Base-by-base conservation (phyloP, 768 basidiomycete species). In the Pleurotus citrinopileatus region DNA sequence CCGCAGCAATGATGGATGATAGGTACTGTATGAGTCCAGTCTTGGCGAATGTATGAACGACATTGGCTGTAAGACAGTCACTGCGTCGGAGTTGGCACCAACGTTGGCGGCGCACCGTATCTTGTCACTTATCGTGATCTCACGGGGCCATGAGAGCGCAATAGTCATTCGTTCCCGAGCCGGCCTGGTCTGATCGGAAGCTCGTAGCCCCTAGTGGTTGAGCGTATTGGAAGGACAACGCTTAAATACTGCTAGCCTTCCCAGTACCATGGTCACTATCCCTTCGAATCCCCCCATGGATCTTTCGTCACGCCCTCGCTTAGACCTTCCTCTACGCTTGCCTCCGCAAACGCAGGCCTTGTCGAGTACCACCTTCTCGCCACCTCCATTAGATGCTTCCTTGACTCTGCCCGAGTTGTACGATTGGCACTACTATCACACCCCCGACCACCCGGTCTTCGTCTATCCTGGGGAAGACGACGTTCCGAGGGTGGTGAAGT, bases 381-480 rank as follows among this genome's bases (percentile, higher is more conserved):
- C 59, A 5, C 70, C 73, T 6, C 64, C 64, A 0, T 56, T 72
- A 3, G 63, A 72, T 38, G 64, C 67, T 12, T 60, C 63, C 8
- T 52, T 70, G 12, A 61, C 61, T 8, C 17, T 70, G 3, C 64
- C 70, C 2, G 61, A 75, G 48, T 34, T 73, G 7, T 66, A 63
- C 34, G 72, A 72, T 44, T 73, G 61, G 60, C 62, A 73, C 51
- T 55, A 51, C 2, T 38, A 53, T 12, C 55, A 69, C 26, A 63
- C 55, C 34, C 61, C 67, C 2, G 53, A 64, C 27, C 69, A 73
- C 48, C 70, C 67, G 9, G 48, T 70, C 17, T 72, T 68, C 53
- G 57, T 60, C 8, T 67, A 61, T 19, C 52, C 55, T 5, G 58
- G 61, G 45, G 25, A 53, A 2, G 57, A 43, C 42, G 55, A 47